Evolutionary conservation across 2,329 filamentous ascomycete genomes (phyloP).

Genomic region (Alternaria ethzedia): DNA sequence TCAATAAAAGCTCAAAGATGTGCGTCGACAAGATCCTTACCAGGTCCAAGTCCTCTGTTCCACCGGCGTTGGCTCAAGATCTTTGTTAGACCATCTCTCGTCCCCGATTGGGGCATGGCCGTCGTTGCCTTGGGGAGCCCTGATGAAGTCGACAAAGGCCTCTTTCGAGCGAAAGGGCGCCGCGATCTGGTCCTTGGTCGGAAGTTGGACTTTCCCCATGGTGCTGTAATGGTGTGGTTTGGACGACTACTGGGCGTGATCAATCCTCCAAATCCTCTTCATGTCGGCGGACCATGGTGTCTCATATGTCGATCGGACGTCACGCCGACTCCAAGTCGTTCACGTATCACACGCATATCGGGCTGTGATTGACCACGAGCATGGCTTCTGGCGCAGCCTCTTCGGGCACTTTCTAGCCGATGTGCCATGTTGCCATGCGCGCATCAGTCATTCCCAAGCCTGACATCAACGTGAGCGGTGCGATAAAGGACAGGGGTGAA

Average conservation of each 20-base stretch:
- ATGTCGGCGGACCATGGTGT: background rate
- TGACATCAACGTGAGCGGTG: background rate
- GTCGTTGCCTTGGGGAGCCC: constrained; percentile 20
- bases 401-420: constrained; percentile 16
- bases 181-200: constrained; percentile 4
- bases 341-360: constrained; percentile 9
- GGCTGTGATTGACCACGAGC: background rate
- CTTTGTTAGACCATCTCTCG: constrained; percentile 32
- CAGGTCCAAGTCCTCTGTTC: constrained; percentile 36
- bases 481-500: constrained; percentile 6
- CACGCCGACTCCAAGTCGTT: constrained; percentile 2
- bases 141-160: constrained; percentile 25
- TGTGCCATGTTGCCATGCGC: constrained; percentile 5
- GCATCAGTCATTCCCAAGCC: background rate
- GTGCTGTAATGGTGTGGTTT: background rate
- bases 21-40: background rate
- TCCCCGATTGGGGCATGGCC: constrained; percentile 21
- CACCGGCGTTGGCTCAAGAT: constrained; percentile 30
- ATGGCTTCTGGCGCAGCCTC: background rate
- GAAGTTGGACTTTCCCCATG: constrained; percentile 12
- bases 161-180: constrained; percentile 25
- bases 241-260: background rate
- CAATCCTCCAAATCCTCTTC: background rate
- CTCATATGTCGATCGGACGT: constrained; percentile 11
- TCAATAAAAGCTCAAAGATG: background rate